phyloP scores from a whole-genome alignment of 2,329 filamentous ascomycete species.

The Colletotrichum sp. region DNA sequence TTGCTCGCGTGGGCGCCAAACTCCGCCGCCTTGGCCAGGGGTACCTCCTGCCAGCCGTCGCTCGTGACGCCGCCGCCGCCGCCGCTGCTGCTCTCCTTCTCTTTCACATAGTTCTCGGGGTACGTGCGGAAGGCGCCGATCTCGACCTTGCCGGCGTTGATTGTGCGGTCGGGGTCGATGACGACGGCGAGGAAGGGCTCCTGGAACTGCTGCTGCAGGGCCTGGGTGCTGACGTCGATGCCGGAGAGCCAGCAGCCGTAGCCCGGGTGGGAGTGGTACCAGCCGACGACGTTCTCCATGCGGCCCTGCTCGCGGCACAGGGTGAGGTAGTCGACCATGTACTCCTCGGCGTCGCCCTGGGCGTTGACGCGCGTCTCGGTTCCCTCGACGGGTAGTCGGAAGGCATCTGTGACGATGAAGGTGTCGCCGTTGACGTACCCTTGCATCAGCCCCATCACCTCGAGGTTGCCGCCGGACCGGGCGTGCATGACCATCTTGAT shows the following conservation, averaged over 20 bases:
- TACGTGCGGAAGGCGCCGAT: conserved; percentile 97
- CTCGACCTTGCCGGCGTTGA: conserved; percentile 93
- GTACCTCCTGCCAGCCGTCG: conserved; percentile 78
- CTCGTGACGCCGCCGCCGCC: conserved; percentile 42
- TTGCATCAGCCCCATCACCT: conserved; percentile 98
- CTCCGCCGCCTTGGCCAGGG: conserved; percentile 91
- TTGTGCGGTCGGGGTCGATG: conserved; percentile 91
- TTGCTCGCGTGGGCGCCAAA: conserved; percentile 91
- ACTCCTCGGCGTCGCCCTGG: conserved; percentile 94
- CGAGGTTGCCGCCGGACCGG: conserved; percentile 87
- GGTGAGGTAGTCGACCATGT: conserved; percentile 86
- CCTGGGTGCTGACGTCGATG: conserved; percentile 91
- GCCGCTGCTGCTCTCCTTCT: conserved; percentile 29
- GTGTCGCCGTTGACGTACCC: conserved; percentile 86
- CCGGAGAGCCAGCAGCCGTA: conserved; percentile 98
- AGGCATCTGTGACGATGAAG: conserved; percentile 92
- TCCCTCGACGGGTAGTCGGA: conserved; percentile 92
- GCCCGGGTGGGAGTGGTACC: conserved; percentile 97
- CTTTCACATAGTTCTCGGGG: conserved; percentile 72
- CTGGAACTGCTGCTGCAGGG: conserved; percentile 81
- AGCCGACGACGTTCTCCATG: conserved; percentile 91
- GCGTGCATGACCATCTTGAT: conserved; percentile 99
- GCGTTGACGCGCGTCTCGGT: conserved; percentile 99
- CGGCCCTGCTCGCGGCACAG: conserved; percentile 77
- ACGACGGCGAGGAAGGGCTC: conserved; percentile 97